Evolutionary conservation across 805 yeast species (phyloP).

Genomic region (Metschnikowia koreensis): DNA sequence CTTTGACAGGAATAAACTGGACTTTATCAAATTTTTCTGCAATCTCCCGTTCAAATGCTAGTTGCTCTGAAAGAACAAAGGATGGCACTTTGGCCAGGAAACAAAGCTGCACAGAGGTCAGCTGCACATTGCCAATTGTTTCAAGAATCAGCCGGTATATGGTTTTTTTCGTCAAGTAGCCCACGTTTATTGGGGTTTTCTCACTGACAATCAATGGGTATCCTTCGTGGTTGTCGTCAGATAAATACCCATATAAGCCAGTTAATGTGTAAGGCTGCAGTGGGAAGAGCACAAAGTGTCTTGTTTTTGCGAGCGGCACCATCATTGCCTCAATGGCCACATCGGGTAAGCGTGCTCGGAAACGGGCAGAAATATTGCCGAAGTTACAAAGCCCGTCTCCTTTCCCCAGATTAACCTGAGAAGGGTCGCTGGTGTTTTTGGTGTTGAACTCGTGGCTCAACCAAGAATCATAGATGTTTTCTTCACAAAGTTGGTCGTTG

Average conservation of each 20-base stretch:
- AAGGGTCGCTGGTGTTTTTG: not conserved
- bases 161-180: constrained; percentile 34
- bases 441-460: constrained; percentile 31
- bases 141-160: constrained; percentile 18
- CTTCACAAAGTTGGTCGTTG: constrained; percentile 58
- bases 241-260: constrained; percentile 20
- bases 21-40: constrained; percentile 1
- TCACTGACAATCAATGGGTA: constrained; percentile 35
- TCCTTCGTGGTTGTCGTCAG: constrained; percentile 41
- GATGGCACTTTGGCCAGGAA: constrained; percentile 13
- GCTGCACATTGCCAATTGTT: constrained; percentile 15
- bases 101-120: constrained; percentile 11
- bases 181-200: constrained; percentile 28
- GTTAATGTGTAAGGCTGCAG: constrained; percentile 24
- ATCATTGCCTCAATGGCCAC: constrained; percentile 26
- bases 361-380: constrained; percentile 26
- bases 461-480: constrained; percentile 63
- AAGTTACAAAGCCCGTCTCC: constrained; percentile 39
- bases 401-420: constrained; percentile 31
- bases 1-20: constrained; percentile 7
- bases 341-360: constrained; percentile 35
- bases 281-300: constrained; percentile 30
- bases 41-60: constrained; percentile 7
- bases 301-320: constrained; percentile 29
- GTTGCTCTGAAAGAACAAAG: constrained; percentile 2